A percentile compares a stretch with the other conserved stretches of the same genome.
Conservation (phyloP, 441 rosid species). For the Metrosideros polymorpha region DNA sequence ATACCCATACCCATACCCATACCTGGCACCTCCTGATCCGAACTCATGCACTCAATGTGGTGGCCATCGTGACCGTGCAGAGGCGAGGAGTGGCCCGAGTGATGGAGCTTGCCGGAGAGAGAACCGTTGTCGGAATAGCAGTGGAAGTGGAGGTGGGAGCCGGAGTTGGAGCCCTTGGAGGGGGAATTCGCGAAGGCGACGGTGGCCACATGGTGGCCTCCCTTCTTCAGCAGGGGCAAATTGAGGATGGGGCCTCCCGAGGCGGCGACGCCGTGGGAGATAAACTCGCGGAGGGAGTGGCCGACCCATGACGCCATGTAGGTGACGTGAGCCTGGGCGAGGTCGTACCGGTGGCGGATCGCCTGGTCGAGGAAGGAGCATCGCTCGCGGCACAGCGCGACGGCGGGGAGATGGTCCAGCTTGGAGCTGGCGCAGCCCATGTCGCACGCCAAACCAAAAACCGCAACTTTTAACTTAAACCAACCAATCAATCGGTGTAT, state of each 20-base stretch:
- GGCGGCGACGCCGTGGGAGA: slow-evolving; percentile 16
- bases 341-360: slow-evolving; percentile 43
- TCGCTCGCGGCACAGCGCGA: slow-evolving; percentile 75
- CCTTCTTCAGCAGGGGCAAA: slow-evolving; percentile 38
- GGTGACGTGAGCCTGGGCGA: slow-evolving; percentile 65
- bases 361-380: slow-evolving; percentile 64
- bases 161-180: slow-evolving; percentile 32
- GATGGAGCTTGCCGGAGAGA: slow-evolving; percentile 11
- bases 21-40: slow-evolving; percentile 2
- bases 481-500: not conserved
- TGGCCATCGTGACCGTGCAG: slow-evolving; percentile 14
- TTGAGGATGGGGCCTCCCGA: slow-evolving; percentile 25
- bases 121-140: slow-evolving; percentile 47
- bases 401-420: slow-evolving; percentile 92
- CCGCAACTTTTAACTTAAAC: slow-evolving; percentile 7
- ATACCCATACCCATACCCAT: not conserved
- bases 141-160: slow-evolving; percentile 47
- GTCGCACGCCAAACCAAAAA: not conserved
- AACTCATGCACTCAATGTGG: slow-evolving; percentile 15
- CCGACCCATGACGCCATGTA: slow-evolving; percentile 55
- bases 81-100: slow-evolving; percentile 50
- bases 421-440: slow-evolving; percentile 90
- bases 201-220: not conserved
- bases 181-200: slow-evolving; percentile 9
- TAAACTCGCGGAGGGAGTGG: slow-evolving; percentile 39